A percentile compares a stretch with the other conserved stretches of the same genome.
phyloP scores from a whole-genome alignment of 2,329 filamentous ascomycete species.

The Sporothrix brasiliensis region DNA sequence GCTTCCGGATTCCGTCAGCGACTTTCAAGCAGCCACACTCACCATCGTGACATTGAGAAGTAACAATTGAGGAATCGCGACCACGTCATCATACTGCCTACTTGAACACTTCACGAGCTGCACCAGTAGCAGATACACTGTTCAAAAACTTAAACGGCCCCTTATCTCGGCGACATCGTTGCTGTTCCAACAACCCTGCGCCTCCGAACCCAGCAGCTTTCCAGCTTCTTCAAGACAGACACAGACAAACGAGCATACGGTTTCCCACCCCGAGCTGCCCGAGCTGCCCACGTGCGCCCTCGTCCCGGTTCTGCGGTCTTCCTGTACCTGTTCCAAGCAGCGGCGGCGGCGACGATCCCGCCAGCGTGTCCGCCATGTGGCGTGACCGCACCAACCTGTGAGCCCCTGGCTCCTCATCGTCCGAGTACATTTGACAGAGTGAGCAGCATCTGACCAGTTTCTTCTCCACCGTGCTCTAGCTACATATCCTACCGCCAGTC shows the following conservation, averaged over 20 bases:
- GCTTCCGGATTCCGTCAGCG: slow-evolving; percentile 31
- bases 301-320: slow-evolving; percentile 25
- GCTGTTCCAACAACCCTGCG: background rate
- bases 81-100: background rate
- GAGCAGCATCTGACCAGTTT: slow-evolving; percentile 27
- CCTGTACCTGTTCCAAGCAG: slow-evolving; percentile 18
- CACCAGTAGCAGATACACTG: background rate
- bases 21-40: background rate
- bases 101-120: background rate
- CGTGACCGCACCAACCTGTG: slow-evolving; percentile 99
- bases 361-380: slow-evolving; percentile 78
- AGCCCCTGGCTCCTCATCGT: slow-evolving; percentile 39
- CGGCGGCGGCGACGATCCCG: slow-evolving; percentile 37
- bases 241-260: background rate
- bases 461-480: slow-evolving; percentile 52
- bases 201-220: slow-evolving; percentile 7
- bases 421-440: background rate
- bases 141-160: too few species aligned
- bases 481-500: slow-evolving; percentile 99
- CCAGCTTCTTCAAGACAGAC: background rate
- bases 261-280: background rate
- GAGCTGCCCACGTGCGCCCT: background rate
- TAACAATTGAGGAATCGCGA: background rate
- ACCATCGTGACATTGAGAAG: background rate
- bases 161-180: background rate